Evolutionary conservation across 495 filamentous ascomycete species (phyloP), one percentile per base, ranked within the genome.

Genomic region (Aspergillus heteromorphus): DNA sequence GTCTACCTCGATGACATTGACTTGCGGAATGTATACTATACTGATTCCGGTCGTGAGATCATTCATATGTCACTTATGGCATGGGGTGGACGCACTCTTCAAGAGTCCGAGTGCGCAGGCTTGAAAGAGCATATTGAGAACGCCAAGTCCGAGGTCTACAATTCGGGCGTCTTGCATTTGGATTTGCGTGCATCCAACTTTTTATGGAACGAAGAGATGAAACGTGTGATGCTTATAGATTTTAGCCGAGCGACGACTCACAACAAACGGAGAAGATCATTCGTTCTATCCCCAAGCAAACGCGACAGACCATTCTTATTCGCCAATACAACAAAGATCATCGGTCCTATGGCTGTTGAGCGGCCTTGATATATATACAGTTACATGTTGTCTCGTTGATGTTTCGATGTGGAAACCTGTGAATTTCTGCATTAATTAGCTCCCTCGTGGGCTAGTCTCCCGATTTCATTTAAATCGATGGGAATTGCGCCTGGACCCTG

Each of bases 181-280:
- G 62, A 64, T 34, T 16, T 62, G 42, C 48, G 38, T 3, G 31
- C 43, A 19, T 27, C 45, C 4, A 64, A 64, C 40, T 20, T 64
- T 16, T 48, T 61, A 25, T 61, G 58, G 57, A 64, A 61, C 41
- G 51, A 21, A 43, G 54, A 64, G 51, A 20, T 51, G 40, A 17
- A 52, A 16, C 54, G 48, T 31, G 40, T 61, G 16, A 57, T 61
- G 54, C 18, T 63, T 11, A 60, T 61, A 11, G 58, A 61, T 48
- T 64, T 64, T 38, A 19, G 42, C 16, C 30, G 42, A 3, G 40
- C 25, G 2, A 34, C 2, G 9, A 43, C 20, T 6, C 2, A 21
- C 17, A 19, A 43, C 6, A 43, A 43, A 13, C 20, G 40, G 6
- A 43, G 17, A 43, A 19, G 20, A 6, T 43, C 40, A 20, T 8